Percentiles rank a stretch among this genome's conserved stretches.
These are phyloP conservation scores for Prototheca wickerhamii DNA, from an alignment of 163 green algal genomes.

Conservation along the genomic window DNA sequence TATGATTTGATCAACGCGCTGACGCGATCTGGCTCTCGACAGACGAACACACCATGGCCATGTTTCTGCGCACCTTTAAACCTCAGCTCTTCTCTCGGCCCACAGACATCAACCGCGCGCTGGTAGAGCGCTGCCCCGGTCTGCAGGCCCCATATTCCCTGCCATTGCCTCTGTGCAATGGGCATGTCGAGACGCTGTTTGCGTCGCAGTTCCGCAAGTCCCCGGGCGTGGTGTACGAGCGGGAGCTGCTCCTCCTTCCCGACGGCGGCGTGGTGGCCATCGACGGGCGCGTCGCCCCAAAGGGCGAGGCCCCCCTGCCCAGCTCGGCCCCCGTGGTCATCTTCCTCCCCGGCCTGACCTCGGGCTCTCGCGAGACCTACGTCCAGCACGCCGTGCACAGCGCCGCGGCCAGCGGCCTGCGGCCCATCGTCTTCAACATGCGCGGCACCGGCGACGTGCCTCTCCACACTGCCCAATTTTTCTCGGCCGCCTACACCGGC, in stretches of 20 bases:
- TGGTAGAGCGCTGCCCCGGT: conserved; percentile 3
- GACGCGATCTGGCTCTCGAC: too few species aligned
- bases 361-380: conserved; percentile 80
- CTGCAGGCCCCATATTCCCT: conserved; percentile 21
- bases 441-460: conserved; percentile 68
- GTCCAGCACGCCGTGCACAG: conserved; percentile 63
- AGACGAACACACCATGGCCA: conserved; percentile 1
- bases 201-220: conserved; percentile 47
- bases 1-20: too few species aligned
- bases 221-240: conserved; percentile 46
- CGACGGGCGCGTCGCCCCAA: conserved; percentile 25
- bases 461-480: conserved; percentile 86
- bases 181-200: conserved; percentile 77
- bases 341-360: conserved; percentile 84
- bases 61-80: conserved; percentile 1
- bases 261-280: conserved; percentile 72
- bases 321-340: conserved; percentile 76
- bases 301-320: conserved; percentile 23
- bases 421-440: conserved; percentile 88
- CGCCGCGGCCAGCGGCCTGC: conserved; percentile 48
- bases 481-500: conserved; percentile 51
- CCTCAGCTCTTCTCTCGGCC: not conserved
- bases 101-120: conserved; percentile 6
- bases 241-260: conserved; percentile 48
- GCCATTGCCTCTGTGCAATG: conserved; percentile 15